Evolutionary conservation across 805 yeast genomes (phyloP).

Genomic region (Maudiozyma barnettii): DNA sequence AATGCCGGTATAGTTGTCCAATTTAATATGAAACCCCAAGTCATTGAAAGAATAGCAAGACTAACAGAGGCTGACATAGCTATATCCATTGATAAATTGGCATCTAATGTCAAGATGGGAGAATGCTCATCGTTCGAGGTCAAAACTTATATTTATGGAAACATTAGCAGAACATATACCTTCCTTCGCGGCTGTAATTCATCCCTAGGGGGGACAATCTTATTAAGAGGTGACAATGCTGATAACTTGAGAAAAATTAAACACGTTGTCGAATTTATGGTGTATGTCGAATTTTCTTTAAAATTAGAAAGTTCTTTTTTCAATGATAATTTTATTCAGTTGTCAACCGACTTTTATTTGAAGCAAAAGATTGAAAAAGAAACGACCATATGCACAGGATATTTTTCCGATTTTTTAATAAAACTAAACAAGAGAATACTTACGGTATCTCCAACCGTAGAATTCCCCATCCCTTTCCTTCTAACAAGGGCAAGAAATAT

Average conservation of each 20-base stretch:
- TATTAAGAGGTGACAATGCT: slow-evolving; percentile 69
- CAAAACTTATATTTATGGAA: slow-evolving; percentile 49
- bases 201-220: slow-evolving; percentile 72
- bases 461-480: slow-evolving; percentile 60
- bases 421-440: slow-evolving; percentile 43
- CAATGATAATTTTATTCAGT: slow-evolving; percentile 56
- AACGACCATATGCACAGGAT: slow-evolving; percentile 17
- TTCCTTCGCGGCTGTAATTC: slow-evolving; percentile 69
- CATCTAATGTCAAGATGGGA: slow-evolving; percentile 65
- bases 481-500: slow-evolving; percentile 45
- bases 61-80: slow-evolving; percentile 79
- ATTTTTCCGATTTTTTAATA: slow-evolving; percentile 32
- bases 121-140: slow-evolving; percentile 65
- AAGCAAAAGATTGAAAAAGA: slow-evolving; percentile 11
- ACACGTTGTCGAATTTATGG: slow-evolving; percentile 69
- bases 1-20: slow-evolving; percentile 76
- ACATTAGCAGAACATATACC: slow-evolving; percentile 59
- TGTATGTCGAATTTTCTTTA: slow-evolving; percentile 67
- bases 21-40: slow-evolving; percentile 69
- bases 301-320: slow-evolving; percentile 69
- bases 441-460: slow-evolving; percentile 80
- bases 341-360: slow-evolving; percentile 33
- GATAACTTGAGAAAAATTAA: slow-evolving; percentile 58
- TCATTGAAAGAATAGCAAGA: slow-evolving; percentile 66
- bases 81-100: slow-evolving; percentile 75